phyloP scores from a whole-genome alignment of 2,329 filamentous ascomycete species.

The Cladophialophora psammophila region DNA sequence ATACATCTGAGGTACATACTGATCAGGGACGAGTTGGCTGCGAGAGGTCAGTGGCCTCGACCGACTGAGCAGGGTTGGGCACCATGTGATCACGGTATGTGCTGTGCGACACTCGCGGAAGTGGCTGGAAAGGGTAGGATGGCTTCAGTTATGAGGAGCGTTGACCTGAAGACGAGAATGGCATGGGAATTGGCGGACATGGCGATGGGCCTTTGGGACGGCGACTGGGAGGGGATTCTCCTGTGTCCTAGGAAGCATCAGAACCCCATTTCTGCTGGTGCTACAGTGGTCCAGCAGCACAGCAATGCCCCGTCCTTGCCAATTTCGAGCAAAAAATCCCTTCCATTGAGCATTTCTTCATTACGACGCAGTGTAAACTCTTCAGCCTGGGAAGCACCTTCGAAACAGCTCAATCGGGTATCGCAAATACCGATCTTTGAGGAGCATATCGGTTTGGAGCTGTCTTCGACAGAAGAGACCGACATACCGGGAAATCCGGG shows the following conservation, averaged over 20 bases:
- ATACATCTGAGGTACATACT: slow-evolving; percentile 1
- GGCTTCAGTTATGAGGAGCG: slow-evolving; percentile 16
- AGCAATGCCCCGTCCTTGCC: background rate
- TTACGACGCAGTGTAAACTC: too few relatives aligned
- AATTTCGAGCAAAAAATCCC: too few relatives aligned
- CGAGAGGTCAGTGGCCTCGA: slow-evolving; percentile 13
- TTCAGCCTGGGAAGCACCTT: too few relatives aligned
- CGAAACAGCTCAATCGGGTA: too few relatives aligned
- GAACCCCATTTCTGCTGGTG: background rate
- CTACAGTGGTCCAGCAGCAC: background rate
- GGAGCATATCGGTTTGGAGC: too few relatives aligned
- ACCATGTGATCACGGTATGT: slow-evolving; percentile 33
- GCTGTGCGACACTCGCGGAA: slow-evolving; percentile 19
- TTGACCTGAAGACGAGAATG: slow-evolving; percentile 10
- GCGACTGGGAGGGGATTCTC: slow-evolving; percentile 28
- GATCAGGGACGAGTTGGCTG: slow-evolving; percentile 18
- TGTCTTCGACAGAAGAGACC: too few relatives aligned
- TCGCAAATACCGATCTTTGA: too few relatives aligned
- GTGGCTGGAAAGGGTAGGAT: background rate
- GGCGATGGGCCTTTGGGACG: slow-evolving; percentile 23
- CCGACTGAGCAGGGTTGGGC: slow-evolving; percentile 26
- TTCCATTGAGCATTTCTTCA: too few relatives aligned
- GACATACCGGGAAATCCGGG: too few relatives aligned
- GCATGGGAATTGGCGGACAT: slow-evolving; percentile 16
- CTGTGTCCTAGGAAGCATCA: slow-evolving; percentile 29